Evolutionary conservation across 2,329 filamentous ascomycete species (phyloP).

Genomic region (Sporothrix schenckii): DNA sequence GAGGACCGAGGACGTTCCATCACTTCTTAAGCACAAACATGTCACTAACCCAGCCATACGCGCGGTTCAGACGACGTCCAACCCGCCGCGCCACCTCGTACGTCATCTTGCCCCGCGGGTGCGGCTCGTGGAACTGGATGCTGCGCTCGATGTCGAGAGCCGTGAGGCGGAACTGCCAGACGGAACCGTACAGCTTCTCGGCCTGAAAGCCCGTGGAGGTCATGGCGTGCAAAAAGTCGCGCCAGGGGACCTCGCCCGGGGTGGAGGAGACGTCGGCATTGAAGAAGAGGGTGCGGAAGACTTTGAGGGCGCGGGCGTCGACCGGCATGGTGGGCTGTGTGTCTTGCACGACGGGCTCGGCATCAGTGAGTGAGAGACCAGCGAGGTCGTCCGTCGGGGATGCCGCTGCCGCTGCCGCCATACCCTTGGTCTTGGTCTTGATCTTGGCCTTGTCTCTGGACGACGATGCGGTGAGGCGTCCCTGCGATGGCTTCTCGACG

Average conservation of each 20-base stretch:
- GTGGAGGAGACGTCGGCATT: constrained; percentile 41
- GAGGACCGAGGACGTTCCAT: not conserved
- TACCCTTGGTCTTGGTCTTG: not conserved
- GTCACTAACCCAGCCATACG: constrained; percentile 54
- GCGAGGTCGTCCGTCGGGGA: not conserved
- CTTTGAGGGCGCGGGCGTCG: constrained; percentile 42
- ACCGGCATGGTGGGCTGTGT: constrained; percentile 37
- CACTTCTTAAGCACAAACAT: constrained; percentile 47
- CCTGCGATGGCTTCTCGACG: not conserved
- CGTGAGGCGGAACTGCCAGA: constrained; percentile 60
- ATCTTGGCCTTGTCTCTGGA: not conserved
- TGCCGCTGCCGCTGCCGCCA: not conserved
- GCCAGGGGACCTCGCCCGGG: constrained; percentile 56
- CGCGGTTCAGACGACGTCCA: constrained; percentile 53
- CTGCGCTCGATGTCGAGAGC: constrained; percentile 48
- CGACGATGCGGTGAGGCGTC: not conserved
- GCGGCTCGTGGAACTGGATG: constrained; percentile 65
- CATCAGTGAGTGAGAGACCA: not conserved
- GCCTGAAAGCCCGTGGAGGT: constrained; percentile 52
- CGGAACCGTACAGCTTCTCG: constrained; percentile 62
- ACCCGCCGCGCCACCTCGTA: constrained; percentile 51
- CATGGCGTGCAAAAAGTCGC: constrained; percentile 59
- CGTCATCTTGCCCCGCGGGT: constrained; percentile 57
- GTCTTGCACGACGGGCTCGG: constrained; percentile 1
- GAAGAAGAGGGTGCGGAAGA: constrained; percentile 50